These are phyloP conservation scores for Physcomitrellopsis africana DNA, from an alignment of 225 moss, liverwort and hornwort species.

Conservation along the genomic window DNA sequence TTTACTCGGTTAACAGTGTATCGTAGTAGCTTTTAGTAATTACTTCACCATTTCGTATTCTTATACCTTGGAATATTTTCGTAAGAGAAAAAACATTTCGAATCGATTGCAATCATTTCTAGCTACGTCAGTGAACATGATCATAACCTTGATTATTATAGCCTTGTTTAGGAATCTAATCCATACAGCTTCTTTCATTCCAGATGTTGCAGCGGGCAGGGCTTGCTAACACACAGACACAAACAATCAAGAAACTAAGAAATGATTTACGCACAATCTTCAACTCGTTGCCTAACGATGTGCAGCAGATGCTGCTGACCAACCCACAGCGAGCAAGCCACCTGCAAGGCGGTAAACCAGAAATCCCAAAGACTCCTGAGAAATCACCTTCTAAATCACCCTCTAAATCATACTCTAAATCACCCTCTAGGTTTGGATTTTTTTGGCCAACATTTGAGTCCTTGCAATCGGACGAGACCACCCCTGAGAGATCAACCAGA, in stretches of 20 bases:
- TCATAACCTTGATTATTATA: not conserved
- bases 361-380: conserved; percentile 51
- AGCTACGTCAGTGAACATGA: conserved; percentile 11
- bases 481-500: conserved; percentile 49
- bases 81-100: not conserved
- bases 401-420: no score
- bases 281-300: conserved; percentile 74
- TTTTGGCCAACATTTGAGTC: conserved; percentile 62
- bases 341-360: conserved; percentile 59
- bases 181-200: conserved; percentile 15
- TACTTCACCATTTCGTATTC: conserved; percentile 3
- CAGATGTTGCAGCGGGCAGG: conserved; percentile 92
- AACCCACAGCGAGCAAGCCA: conserved; percentile 89
- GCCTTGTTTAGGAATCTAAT: conserved; percentile 26
- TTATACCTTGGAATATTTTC: conserved; percentile 14
- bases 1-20: not conserved
- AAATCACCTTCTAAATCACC: conserved; percentile 64
- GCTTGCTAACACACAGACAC: conserved; percentile 70
- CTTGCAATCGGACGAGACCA: conserved; percentile 44
- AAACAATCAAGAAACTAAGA: conserved; percentile 78
- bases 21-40: not conserved
- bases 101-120: not conserved
- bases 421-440: conserved; percentile 59
- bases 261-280: conserved; percentile 90
- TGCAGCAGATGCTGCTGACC: conserved; percentile 93